phyloP scores from a whole-genome alignment of 2,329 filamentous ascomycete species.

The Nemania bipapillata region DNA sequence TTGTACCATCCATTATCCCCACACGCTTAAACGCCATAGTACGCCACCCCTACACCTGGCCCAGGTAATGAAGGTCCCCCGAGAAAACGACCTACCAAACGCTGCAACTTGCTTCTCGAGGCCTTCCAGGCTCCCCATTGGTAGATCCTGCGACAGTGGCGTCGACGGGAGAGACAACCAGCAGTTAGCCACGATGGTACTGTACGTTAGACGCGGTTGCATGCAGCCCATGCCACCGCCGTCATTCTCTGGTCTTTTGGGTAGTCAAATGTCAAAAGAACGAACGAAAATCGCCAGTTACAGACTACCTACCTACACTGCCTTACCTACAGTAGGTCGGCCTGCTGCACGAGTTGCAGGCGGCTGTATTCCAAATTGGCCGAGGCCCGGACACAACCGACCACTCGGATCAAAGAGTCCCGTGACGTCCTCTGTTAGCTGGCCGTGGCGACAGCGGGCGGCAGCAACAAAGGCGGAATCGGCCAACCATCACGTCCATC shows the following conservation, averaged over 20 bases:
- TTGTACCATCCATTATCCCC: constrained; percentile 6
- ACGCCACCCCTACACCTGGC: constrained; percentile 26
- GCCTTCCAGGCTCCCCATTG: constrained; percentile 27
- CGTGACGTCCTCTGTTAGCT: neutral
- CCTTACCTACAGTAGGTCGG: neutral
- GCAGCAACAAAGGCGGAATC: neutral
- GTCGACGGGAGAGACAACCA: constrained; percentile 30
- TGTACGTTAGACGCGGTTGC: constrained; percentile 20
- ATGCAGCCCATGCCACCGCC: constrained; percentile 28
- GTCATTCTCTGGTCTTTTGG: constrained; percentile 22
- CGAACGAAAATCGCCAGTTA: neutral
- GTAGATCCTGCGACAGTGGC: constrained; percentile 33
- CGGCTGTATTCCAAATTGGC: constrained; percentile 37
- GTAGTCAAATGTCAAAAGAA: neutral
- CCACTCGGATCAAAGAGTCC: constrained; percentile 30
- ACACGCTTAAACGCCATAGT: constrained; percentile 24
- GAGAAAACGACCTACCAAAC: too few relatives aligned
- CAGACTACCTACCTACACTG: neutral
- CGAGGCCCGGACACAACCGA: constrained; percentile 22
- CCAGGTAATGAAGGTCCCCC: constrained; percentile 21
- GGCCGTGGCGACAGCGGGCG: constrained; percentile 2
- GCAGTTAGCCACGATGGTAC: constrained; percentile 29
- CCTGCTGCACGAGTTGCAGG: constrained; percentile 22
- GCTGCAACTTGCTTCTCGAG: constrained; percentile 20
- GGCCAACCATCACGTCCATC: constrained; percentile 18